phyloP scores from a whole-genome alignment of 805 yeast genomes.

The Barnettozyma californica region DNA sequence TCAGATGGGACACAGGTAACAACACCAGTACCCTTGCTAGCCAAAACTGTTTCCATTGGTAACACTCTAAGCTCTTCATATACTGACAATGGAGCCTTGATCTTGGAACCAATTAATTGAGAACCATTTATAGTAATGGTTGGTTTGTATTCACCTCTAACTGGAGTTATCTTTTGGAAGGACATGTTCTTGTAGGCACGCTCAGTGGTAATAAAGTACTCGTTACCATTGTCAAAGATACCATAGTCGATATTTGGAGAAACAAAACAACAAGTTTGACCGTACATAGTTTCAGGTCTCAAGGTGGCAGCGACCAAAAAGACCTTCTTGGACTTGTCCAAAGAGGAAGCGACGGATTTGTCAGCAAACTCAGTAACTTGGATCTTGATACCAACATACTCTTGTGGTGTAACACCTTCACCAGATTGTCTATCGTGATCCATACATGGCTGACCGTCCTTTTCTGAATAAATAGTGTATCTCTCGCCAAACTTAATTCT shows the following conservation, averaged over 20 bases:
- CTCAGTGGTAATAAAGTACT: conserved; percentile 79
- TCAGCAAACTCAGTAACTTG: conserved; percentile 53
- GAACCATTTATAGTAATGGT: conserved; percentile 60
- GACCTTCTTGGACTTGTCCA: conserved; percentile 54
- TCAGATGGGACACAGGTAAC: conserved; percentile 99
- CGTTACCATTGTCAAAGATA: conserved; percentile 75
- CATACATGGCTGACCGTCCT: conserved; percentile 99
- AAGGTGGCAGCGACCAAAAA: conserved; percentile 93
- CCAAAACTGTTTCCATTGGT: conserved; percentile 97
- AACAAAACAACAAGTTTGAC: conserved; percentile 97
- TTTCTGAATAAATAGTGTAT: conserved; percentile 94
- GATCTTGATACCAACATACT: conserved; percentile 90
- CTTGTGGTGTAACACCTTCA: conserved; percentile 96
- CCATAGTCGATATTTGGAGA: conserved; percentile 94
- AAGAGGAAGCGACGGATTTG: conserved; percentile 33
- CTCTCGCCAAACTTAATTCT: conserved; percentile 98
- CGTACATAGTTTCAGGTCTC: conserved; percentile 98
- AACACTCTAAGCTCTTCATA: conserved; percentile 70
- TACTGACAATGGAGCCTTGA: conserved; percentile 77
- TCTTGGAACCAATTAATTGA: conserved; percentile 77
- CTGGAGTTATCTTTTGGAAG: conserved; percentile 87
- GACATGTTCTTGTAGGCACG: conserved; percentile 98
- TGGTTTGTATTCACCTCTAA: conserved; percentile 71
- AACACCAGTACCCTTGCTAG: conserved; percentile 96
- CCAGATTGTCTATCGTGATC: conserved; percentile 97